Conservation (phyloP, 805 yeast species). For the Cyberlindnera suaveolens region DNA sequence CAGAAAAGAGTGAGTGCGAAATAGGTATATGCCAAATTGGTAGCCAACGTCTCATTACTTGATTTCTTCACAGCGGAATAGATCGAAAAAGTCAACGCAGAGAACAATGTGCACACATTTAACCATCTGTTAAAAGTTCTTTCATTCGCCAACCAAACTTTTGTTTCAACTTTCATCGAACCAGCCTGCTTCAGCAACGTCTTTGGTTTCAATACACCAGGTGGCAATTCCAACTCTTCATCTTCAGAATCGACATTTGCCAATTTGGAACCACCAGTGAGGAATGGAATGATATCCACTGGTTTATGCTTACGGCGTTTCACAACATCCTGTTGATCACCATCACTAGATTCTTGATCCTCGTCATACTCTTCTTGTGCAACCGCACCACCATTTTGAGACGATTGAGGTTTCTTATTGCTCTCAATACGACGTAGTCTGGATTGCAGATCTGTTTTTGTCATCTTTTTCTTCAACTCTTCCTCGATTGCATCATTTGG, state of each 20-base stretch:
- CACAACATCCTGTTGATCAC: constrained; percentile 32
- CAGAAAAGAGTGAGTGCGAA: constrained; percentile 77
- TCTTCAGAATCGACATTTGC: constrained; percentile 77
- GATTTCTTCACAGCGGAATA: constrained; percentile 70
- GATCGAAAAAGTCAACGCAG: constrained; percentile 79
- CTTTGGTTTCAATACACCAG: constrained; percentile 82
- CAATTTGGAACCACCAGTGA: constrained; percentile 36
- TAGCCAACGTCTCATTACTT: constrained; percentile 57
- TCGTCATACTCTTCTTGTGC: constrained; percentile 37
- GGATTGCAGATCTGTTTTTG: constrained; percentile 35
- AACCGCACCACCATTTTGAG: background rate
- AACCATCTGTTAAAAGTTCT: constrained; percentile 96
- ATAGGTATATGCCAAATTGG: constrained; percentile 67
- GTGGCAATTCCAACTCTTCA: constrained; percentile 78
- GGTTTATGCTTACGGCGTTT: constrained; percentile 17
- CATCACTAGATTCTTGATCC: constrained; percentile 50
- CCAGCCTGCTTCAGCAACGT: constrained; percentile 80
- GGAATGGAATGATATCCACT: constrained; percentile 30
- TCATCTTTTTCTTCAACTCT: constrained; percentile 44
- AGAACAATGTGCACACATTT: constrained; percentile 77
- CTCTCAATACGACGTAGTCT: constrained; percentile 29
- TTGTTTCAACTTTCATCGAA: constrained; percentile 91
- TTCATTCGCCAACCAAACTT: constrained; percentile 98
- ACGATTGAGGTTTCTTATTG: constrained; percentile 1
- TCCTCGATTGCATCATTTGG: constrained; percentile 77